Conservation (phyloP, 805 yeast species). For the Candida easanensis region DNA sequence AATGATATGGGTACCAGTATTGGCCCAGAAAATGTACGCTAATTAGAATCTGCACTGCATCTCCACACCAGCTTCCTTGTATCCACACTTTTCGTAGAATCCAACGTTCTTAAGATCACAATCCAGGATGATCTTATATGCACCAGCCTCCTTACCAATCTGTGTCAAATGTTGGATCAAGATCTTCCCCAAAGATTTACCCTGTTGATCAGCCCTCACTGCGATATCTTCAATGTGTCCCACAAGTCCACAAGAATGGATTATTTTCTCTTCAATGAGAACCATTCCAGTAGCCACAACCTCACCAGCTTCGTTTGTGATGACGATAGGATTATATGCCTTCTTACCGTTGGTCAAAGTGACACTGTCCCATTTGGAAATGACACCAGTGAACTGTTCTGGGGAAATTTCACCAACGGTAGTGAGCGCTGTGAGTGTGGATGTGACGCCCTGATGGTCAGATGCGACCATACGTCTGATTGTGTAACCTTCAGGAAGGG, state of each 20-base stretch:
- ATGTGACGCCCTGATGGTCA: conserved; percentile 68
- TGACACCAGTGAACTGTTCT: conserved; percentile 46
- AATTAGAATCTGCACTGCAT: conserved; percentile 52
- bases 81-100: conserved; percentile 89
- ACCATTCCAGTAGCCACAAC: conserved; percentile 86
- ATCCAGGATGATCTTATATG: conserved; percentile 87
- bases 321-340: conserved; percentile 68
- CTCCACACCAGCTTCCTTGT: conserved; percentile 59
- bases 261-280: conserved; percentile 74
- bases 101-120: conserved; percentile 80
- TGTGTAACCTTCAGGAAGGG: conserved; percentile 63
- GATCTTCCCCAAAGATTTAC: conserved; percentile 71
- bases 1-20: no score
- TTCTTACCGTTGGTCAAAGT: conserved; percentile 23
- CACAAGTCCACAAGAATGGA: conserved; percentile 79
- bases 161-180: conserved; percentile 61
- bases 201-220: conserved; percentile 72
- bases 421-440: conserved; percentile 67
- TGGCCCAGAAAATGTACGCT: no score
- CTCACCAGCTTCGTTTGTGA: conserved; percentile 40
- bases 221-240: conserved; percentile 97
- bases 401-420: conserved; percentile 72
- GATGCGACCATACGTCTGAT: conserved; percentile 52
- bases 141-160: conserved; percentile 59
- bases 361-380: conserved; percentile 55